Percentiles rank a stretch among this genome's conserved stretches.
These are phyloP conservation scores for Aquanectria penicillioides DNA, from an alignment of 2,329 filamentous ascomycete species.

Conservation along the genomic window DNA sequence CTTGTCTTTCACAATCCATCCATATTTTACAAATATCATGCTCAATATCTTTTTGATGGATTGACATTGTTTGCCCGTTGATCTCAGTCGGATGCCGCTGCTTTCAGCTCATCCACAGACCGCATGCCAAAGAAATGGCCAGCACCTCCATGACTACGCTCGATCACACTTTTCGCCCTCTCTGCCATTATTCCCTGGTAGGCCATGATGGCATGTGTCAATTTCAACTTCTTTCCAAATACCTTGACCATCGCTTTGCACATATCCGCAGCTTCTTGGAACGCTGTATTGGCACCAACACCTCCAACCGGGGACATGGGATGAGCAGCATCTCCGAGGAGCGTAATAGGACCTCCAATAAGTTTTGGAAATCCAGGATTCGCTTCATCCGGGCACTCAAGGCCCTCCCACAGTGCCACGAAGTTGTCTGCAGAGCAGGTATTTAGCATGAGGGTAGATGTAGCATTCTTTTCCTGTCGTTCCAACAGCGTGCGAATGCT, in stretches of 20 bases:
- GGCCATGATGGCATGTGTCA: conserved; percentile 4
- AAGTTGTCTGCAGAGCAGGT: not conserved
- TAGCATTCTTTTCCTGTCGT: not conserved
- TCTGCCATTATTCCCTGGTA: not conserved
- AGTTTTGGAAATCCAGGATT: not conserved
- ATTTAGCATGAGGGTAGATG: conserved; percentile 15
- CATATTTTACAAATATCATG: too few species aligned
- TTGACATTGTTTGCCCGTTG: too few species aligned
- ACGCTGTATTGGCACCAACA: conserved; percentile 32
- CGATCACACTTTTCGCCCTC: not conserved
- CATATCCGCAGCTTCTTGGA: conserved; percentile 23
- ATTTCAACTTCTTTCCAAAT: not conserved
- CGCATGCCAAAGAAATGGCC: conserved; percentile 8
- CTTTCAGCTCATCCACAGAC: not conserved
- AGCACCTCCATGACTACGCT: not conserved
- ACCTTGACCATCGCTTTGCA: conserved; percentile 6
- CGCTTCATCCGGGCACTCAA: not conserved
- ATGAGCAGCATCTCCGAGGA: conserved; percentile 39
- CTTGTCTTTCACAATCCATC: too few species aligned
- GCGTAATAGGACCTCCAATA: conserved; percentile 12
- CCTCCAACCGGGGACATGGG: conserved; percentile 35
- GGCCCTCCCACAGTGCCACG: conserved; percentile 4
- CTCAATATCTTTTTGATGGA: too few species aligned
- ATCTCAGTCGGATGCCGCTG: too few species aligned
- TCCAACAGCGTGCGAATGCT: not conserved